These are phyloP conservation scores for Candolleomyces eurysporus DNA, from an alignment of 768 basidiomycete genomes.

Conservation along the genomic window DNA sequence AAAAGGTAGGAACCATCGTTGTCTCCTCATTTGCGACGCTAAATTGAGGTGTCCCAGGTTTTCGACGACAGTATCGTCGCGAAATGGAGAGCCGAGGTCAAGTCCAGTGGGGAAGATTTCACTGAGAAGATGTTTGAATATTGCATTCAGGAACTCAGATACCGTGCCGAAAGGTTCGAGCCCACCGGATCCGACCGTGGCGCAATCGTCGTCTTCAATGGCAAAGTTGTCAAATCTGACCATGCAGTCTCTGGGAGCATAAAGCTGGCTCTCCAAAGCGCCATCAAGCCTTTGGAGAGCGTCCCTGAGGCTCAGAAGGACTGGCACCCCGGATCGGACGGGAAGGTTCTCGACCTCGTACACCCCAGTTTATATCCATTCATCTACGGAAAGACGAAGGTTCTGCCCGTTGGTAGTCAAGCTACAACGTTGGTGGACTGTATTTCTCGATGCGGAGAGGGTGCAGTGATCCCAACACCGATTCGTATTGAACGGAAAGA, in stretches of 20 bases:
- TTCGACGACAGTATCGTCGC: constrained; percentile 12
- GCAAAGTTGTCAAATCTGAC: constrained; percentile 24
- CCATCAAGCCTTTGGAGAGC: constrained; percentile 28
- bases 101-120: constrained; percentile 8
- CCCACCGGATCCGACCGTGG: constrained; percentile 9
- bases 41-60: constrained; percentile 3
- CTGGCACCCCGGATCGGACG: constrained; percentile 43
- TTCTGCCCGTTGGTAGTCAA: constrained; percentile 8
- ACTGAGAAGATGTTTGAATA: constrained; percentile 17
- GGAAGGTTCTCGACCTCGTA: constrained; percentile 42
- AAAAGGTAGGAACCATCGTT: constrained; percentile 21
- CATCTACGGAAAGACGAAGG: constrained; percentile 28
- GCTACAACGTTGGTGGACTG: constrained; percentile 12
- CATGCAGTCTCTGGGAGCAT: constrained; percentile 21
- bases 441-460: constrained; percentile 16
- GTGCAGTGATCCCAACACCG: constrained; percentile 10
- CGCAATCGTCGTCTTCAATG: constrained; percentile 12
- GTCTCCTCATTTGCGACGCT: background rate
- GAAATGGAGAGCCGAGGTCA: constrained; percentile 15
- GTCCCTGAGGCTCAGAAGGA: constrained; percentile 33
- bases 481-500: no score
- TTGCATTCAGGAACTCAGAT: constrained; percentile 17
- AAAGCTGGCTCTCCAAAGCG: constrained; percentile 16
- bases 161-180: constrained; percentile 13
- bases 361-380: constrained; percentile 42